Conservation (phyloP, 257 asterid genomes). For the Ilex aquifolium region DNA sequence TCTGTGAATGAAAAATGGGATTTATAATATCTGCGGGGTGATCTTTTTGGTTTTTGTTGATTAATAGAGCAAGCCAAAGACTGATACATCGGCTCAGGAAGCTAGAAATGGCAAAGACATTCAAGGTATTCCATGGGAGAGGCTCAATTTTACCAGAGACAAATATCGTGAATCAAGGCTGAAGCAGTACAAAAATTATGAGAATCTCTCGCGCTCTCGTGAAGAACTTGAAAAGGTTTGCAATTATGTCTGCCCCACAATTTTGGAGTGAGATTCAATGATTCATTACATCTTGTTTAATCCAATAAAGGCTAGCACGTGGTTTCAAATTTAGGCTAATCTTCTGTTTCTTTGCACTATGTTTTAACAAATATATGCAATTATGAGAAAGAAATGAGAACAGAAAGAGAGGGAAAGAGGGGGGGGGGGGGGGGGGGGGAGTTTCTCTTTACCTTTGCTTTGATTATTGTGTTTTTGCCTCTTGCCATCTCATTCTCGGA, state of each 20-base stretch:
- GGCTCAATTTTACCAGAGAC: constrained; percentile 67
- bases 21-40: too few species aligned
- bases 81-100: constrained; percentile 77
- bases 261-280: background rate
- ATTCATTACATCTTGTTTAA: background rate
- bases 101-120: constrained; percentile 88
- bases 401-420: too few species aligned
- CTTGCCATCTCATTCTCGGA: too few species aligned
- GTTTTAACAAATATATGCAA: too few species aligned
- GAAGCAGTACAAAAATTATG: constrained; percentile 79
- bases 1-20: too few species aligned
- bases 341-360: background rate
- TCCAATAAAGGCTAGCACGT: background rate
- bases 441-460: background rate
- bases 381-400: too few species aligned
- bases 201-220: constrained; percentile 44
- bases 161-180: constrained; percentile 69
- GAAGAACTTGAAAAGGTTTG: constrained; percentile 57
- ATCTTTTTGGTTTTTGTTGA: background rate
- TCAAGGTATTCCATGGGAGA: constrained; percentile 97
- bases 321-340: background rate
- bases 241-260: background rate
- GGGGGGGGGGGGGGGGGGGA: background rate
- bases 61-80: constrained; percentile 43
- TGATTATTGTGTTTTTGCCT: too few species aligned